These are phyloP conservation scores for Scorias spongiosa DNA, from an alignment of 2,329 filamentous ascomycete species.

Conservation along the genomic window DNA sequence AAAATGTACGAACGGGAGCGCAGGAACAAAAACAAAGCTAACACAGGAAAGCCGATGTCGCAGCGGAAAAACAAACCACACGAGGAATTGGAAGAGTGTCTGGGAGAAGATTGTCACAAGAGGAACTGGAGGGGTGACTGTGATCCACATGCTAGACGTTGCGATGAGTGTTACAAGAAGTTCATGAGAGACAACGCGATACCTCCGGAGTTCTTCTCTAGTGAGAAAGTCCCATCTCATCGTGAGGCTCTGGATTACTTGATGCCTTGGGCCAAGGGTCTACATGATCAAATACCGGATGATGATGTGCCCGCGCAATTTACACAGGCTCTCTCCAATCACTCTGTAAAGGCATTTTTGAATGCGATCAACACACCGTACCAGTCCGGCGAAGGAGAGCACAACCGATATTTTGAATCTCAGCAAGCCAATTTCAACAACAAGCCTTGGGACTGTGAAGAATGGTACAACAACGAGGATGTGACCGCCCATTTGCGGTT, in stretches of 20 bases:
- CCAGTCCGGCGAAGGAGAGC: background rate
- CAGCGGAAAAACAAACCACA: background rate
- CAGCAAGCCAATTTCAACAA: conserved; percentile 7
- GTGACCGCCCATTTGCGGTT: conserved; percentile 8
- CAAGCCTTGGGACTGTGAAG: conserved; percentile 3
- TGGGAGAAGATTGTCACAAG: background rate
- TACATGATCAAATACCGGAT: background rate
- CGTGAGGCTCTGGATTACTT: background rate
- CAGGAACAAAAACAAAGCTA: background rate
- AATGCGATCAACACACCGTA: conserved; percentile 3
- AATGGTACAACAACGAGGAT: conserved; percentile 5
- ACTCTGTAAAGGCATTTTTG: conserved; percentile 1
- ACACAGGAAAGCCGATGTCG: background rate
- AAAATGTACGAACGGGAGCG: too few species aligned
- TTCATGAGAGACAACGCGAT: background rate
- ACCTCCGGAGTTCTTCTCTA: background rate
- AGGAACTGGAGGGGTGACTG: background rate
- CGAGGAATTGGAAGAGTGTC: background rate
- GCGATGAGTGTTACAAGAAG: background rate
- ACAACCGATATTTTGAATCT: conserved; percentile 1
- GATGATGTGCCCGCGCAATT: background rate
- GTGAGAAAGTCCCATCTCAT: background rate
- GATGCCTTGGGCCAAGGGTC: background rate
- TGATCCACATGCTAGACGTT: background rate
- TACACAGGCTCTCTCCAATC: background rate